Evolutionary conservation across 495 filamentous ascomycete genomes (phyloP), one percentile per base, ranked within the genome.

Genomic region (Penicillium pancosmium): DNA sequence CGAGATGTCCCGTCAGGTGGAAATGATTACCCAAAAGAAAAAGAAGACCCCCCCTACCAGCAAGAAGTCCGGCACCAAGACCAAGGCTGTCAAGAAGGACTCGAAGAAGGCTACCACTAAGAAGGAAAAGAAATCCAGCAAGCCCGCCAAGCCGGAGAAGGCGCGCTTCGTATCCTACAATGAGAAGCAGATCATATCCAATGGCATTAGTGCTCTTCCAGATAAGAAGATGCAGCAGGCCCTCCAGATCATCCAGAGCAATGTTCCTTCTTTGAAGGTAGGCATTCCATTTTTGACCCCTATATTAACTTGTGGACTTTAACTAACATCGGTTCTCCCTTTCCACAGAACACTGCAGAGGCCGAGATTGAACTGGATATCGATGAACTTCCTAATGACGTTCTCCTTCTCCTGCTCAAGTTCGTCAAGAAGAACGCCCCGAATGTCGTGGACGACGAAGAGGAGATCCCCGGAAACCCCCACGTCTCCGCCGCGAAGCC

Each of bases 351-450:
- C 41, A 44, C 41, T 44, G 41, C 41, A 12, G 89, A 91, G 55
- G 91, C 91, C 23, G 91, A 95, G 63, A 85, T 97, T 63, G 92
- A 97, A 73, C 79, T 97, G 34, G 92, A 97, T 65, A 96, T 97
- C 63, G 92, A 97, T 64, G 81, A 88, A 62, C 81, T 97, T 34
- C 86, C 87, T 12, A 82, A 88, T 16, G 82, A 88, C 31, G 89
- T 91, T 6, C 83, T 96, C 33, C 72, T 81, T 66, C 86, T 89
- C 72, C 83, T 97, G 36, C 87, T 91, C 55, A 84, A 86, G 25
- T 88, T 93, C 52, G 87, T 92, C 53, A 84, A 87, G 71, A 86
- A 88, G 68, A 76, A 85, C 27, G 84, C 81, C 35, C 87, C 89
- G 0, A 63, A 81, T 11, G 72, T 85, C 31, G 73, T 77, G 56